phyloP scores from a whole-genome alignment of 768 basidiomycete species.

The Trametes villosa region DNA sequence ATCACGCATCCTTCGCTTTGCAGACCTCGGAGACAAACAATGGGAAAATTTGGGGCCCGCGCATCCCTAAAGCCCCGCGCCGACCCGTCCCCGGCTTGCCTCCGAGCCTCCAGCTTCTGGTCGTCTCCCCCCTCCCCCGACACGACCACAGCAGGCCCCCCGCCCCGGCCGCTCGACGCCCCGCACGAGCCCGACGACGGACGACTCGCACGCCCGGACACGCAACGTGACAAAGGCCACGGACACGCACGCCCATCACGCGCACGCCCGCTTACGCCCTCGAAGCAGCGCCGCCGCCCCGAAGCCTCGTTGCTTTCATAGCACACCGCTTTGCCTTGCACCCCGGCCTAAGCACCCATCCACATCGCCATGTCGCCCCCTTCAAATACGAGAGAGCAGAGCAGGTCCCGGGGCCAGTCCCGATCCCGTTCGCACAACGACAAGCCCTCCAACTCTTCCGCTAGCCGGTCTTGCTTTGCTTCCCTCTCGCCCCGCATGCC shows the following conservation, averaged over 20 bases:
- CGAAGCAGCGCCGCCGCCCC: slow-evolving; percentile 18
- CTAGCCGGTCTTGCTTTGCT: slow-evolving; percentile 32
- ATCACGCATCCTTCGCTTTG: slow-evolving; percentile 16
- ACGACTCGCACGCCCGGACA: background rate
- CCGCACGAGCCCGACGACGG: background rate
- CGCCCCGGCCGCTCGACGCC: slow-evolving; percentile 3
- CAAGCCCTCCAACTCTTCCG: slow-evolving; percentile 21
- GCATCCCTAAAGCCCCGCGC: slow-evolving; percentile 2
- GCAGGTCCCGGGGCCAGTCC: slow-evolving; percentile 24
- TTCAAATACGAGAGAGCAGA: slow-evolving; percentile 33
- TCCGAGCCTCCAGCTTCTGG: slow-evolving; percentile 22
- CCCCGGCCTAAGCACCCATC: background rate
- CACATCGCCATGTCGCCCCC: no score
- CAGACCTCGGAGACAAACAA: slow-evolving; percentile 24
- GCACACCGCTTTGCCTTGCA: slow-evolving; percentile 10
- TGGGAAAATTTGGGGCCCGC: slow-evolving; percentile 23
- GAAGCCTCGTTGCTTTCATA: slow-evolving; percentile 21
- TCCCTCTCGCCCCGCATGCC: slow-evolving; percentile 54
- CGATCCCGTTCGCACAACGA: slow-evolving; percentile 28
- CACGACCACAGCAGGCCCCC: slow-evolving; percentile 12
- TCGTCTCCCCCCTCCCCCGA: slow-evolving; percentile 19
- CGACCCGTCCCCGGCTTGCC: slow-evolving; percentile 1
- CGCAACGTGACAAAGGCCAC: background rate
- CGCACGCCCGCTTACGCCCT: slow-evolving; percentile 10
- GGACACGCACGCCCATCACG: slow-evolving; percentile 11